Percentiles rank a stretch among this genome's conserved stretches.
phyloP scores from a whole-genome alignment of 169 alveolate species.

The Plasmodium cynomolgi region DNA sequence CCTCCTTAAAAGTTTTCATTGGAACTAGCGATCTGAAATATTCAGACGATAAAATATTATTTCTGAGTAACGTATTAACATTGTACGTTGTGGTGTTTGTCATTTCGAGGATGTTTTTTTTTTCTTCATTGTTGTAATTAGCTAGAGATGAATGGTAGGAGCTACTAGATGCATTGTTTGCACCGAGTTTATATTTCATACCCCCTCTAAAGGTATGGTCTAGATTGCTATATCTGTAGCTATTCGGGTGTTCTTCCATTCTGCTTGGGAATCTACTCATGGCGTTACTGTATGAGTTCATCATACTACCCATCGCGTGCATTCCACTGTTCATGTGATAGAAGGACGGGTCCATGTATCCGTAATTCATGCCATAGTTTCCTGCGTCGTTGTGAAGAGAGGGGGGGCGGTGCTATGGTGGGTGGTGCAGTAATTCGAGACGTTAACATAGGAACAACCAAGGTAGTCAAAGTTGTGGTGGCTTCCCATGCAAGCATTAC shows the following conservation, averaged over 20 bases:
- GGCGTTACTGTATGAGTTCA: constrained; percentile 6
- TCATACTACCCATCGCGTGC: neutral
- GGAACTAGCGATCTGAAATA: constrained; percentile 81
- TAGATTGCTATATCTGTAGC: constrained; percentile 4
- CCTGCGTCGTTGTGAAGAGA: constrained; percentile 4
- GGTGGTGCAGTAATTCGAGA: neutral
- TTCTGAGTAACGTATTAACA: constrained; percentile 80
- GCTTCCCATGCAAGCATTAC: neutral
- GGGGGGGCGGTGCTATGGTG: neutral
- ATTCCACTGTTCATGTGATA: constrained; percentile 1
- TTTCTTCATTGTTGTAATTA: constrained; percentile 49
- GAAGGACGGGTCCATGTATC: neutral
- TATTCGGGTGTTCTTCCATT: neutral
- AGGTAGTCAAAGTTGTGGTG: neutral
- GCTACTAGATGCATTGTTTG: constrained; percentile 17
- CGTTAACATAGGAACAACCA: neutral
- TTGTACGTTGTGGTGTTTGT: constrained; percentile 81
- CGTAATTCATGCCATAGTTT: constrained; percentile 30
- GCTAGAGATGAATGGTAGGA: constrained; percentile 1
- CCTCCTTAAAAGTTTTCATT: constrained; percentile 77
- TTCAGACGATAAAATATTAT: constrained; percentile 83
- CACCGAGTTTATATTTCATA: constrained; percentile 9
- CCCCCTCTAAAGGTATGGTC: constrained; percentile 1
- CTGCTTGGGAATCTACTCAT: constrained; percentile 24
- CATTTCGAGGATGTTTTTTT: constrained; percentile 45